Base-by-base conservation (phyloP, 2,329 filamentous ascomycete species). In the Colletotrichum sp. region DNA sequence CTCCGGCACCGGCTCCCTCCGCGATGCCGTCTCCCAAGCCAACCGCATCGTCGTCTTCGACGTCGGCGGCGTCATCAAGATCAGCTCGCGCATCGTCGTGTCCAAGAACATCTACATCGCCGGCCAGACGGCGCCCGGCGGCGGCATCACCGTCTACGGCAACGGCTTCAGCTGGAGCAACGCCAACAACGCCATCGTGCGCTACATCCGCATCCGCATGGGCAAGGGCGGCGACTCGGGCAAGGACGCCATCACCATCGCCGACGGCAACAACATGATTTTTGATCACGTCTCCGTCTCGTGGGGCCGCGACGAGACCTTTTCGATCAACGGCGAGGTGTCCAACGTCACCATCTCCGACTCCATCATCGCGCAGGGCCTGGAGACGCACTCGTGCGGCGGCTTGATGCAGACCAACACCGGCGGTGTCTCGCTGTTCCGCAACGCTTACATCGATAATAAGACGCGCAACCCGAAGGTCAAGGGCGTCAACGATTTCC, bases 391-490 rank as follows among this genome's bases (percentile, higher is more conserved):
- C 78, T 88, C 87, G 2, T 90, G 88, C 70, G 89, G 88, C 8
- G 88, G 89, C 2, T 80, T 90, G 22, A 88, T 90, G 80, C 86
- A 90, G 80, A 89, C 88, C 2, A 83, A 88, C 29, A 52, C 44
- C 2, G 86, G 86, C 11, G 88, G 88, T 85, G 19, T 84, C 90
- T 73, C 70, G 5, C 59, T 76, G 16, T 90, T 90, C 80, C 84
- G 89, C 6, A 91, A 91, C 78, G 80, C 91, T 36, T 91, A 90
- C 79, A 88, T 90, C 71, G 89, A 90, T 77, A 91, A 90, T 78
- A 90, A 91, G 80, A 91, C 89, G 12, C 85, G 89, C 2, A 90
- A 91, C 75, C 89, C 90, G 2, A 90, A 90, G 76, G 88, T 90
- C 65, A 91, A 91, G 80, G 89, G 89, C 1, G 86, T 88, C 5